These are phyloP conservation scores for Sequoiadendron giganteum DNA, from an alignment of 75 land plant genomes.

Conservation along the genomic window DNA sequence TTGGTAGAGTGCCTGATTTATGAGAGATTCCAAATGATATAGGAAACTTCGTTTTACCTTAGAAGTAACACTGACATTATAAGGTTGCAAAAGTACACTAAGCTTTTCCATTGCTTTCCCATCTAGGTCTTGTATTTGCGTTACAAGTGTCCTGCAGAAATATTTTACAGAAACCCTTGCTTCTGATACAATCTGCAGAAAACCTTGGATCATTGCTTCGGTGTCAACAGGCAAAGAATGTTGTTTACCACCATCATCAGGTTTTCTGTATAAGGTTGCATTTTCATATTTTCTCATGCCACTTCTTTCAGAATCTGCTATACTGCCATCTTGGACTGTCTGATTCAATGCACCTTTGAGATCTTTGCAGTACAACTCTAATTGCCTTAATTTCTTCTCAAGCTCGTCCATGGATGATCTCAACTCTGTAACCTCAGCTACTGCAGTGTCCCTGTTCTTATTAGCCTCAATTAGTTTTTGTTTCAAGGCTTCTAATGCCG, in stretches of 20 bases:
- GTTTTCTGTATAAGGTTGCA: constrained; percentile 12
- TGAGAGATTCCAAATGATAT: constrained; percentile 79
- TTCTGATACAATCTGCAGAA: constrained; percentile 75
- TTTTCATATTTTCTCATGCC: constrained; percentile 25
- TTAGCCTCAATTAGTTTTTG: constrained; percentile 62
- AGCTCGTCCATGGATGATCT: constrained; percentile 59
- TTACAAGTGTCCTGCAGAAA: constrained; percentile 61
- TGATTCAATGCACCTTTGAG: constrained; percentile 57
- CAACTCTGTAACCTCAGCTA: constrained; percentile 72
- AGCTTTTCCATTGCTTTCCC: constrained; percentile 46
- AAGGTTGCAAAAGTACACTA: constrained; percentile 54
- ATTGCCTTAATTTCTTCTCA: constrained; percentile 42
- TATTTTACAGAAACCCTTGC: constrained; percentile 73
- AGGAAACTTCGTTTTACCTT: constrained; percentile 40
- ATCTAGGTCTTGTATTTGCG: constrained; percentile 61
- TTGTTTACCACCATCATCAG: constrained; percentile 23
- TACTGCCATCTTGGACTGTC: constrained; percentile 4
- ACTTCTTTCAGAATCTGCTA: constrained; percentile 9
- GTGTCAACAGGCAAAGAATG: constrained; percentile 37
- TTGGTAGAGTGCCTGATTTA: constrained; percentile 72
- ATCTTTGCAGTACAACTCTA: constrained; percentile 71
- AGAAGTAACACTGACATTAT: constrained; percentile 43
- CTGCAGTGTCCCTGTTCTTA: constrained; percentile 61
- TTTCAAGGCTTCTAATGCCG: constrained; percentile 49
- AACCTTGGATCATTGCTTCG: constrained; percentile 67